These are phyloP conservation scores for Fusarium palustre DNA, from an alignment of 2,329 filamentous ascomycete genomes.

Conservation along the genomic window DNA sequence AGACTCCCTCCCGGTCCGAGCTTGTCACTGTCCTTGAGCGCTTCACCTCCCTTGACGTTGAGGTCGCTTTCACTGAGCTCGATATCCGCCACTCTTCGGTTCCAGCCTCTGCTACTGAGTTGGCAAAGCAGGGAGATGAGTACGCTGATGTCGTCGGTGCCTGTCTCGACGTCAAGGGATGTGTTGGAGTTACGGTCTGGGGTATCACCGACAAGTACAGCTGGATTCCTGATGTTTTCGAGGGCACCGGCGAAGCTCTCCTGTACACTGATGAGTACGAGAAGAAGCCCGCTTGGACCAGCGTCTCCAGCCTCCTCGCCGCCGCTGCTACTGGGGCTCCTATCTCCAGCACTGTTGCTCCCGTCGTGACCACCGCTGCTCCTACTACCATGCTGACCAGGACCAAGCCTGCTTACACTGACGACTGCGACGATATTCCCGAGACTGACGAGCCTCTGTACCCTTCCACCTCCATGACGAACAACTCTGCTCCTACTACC, in stretches of 20 bases:
- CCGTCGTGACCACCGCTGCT: conserved; percentile 16
- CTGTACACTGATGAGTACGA: conserved; percentile 53
- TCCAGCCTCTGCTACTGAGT: conserved; percentile 56
- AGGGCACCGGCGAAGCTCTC: conserved; percentile 56
- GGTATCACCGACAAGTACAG: conserved; percentile 56
- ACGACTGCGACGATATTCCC: not conserved
- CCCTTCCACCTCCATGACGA: conserved; percentile 21
- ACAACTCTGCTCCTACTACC: conserved; percentile 32
- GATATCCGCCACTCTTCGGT: conserved; percentile 65
- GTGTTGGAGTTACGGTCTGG: conserved; percentile 60
- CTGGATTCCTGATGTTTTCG: conserved; percentile 55
- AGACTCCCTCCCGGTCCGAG: conserved; percentile 59
- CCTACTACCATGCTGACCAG: conserved; percentile 21
- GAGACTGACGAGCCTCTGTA: conserved; percentile 16
- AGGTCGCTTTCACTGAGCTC: conserved; percentile 72
- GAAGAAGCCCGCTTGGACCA: conserved; percentile 57
- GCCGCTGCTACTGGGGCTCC: conserved; percentile 40
- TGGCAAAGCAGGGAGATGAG: conserved; percentile 60
- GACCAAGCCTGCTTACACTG: conserved; percentile 24
- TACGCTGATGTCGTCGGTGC: conserved; percentile 57
- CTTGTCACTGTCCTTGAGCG: conserved; percentile 60
- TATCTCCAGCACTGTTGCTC: conserved; percentile 5
- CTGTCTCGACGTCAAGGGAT: conserved; percentile 54
- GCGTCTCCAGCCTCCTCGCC: conserved; percentile 52
- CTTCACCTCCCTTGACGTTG: conserved; percentile 64